Evolutionary conservation across 108 stramenopile genomes (phyloP), one percentile per base, ranked within the genome.

Genomic region (Fistulifera solaris): DNA sequence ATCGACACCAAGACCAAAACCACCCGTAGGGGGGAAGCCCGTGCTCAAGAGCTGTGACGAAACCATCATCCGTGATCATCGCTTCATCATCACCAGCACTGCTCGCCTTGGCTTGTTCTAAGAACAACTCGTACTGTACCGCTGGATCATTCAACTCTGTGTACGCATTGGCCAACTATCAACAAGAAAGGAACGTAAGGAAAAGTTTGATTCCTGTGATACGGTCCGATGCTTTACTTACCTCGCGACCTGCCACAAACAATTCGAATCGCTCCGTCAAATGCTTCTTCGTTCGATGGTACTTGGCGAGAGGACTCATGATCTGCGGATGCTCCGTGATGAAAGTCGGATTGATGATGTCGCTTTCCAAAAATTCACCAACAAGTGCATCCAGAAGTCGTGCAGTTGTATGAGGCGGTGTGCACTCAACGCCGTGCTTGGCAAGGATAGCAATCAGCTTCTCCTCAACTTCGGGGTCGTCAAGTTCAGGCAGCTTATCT

Each of bases 111-210:
- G 95, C 94, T 74, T 98, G 99, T 55, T 92, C 94, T 53, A 87
- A 72, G 64, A 98, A 98, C 19, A 96, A 86, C 56, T 83, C 61
- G 68, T 85, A 83, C 72, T 99, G 99, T 25, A 96, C 88, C 38
- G 83, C 75, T 12, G 99, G 99, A 57, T 97, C 85, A 73, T 99
- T 99, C 76, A 99, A 90, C 81, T 99, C 99, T n/a, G 99, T 99
- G 87, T 99, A 99, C 11, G 99, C 99, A 72, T 99, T 99, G 58
- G 94, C 95, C 48, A 98, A 73, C 95, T 91, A 63, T 17, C 55
- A 26, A 64, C 63, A 45, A 26, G 18, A 48, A 40, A 54, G 61
- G 61, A 71, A 56, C 40, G 47, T 17, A 55, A 50, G 41, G 51
- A 1, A 17, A 45, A 49, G 11, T 40, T 13, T 17, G 59, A 48